Base-by-base conservation (phyloP, 345 rosid genomes). In the Boechera retrofracta region DNA sequence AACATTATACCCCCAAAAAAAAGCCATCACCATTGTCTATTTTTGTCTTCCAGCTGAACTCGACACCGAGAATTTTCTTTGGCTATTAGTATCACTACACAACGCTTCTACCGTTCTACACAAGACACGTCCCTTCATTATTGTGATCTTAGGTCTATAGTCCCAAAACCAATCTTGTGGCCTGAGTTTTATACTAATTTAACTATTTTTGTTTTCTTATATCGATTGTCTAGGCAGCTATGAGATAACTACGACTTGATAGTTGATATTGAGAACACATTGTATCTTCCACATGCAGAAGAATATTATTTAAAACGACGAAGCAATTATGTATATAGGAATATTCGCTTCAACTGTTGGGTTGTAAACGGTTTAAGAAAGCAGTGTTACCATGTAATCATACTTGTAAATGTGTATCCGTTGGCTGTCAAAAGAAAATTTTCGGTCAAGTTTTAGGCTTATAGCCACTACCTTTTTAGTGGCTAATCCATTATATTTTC, bases 11-110 rank as follows among this genome's bases (percentile, higher is more conserved):
- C 11, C 13, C 39, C 39, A 35, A 35, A 35, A 11, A 41, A 41
- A 41, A 41, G 45, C 12, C 45, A 10, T 10, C 15, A 42, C 47
- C 47, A 42, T 11, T 42, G 47, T 49, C 59, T 53, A 3, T 68
- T 68, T 67, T 68, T 71, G 58, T 71, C 59, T 38, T 59, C 11
- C 59, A 35, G 48, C 59, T 31, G 58, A 39, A 51, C 10, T 10
- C 36, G 21, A 52, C 56, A 7, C 10, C 2, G 44, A 33, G 45
- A 47, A 61, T 3, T 47, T 48, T 71, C 42, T 45, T 33, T 16
- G 24, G 36, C 24, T 31, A 13, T 31, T 26, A 41, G 62, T 56
- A 41, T 56, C 31, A 55, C 42, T 45, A 62, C 41, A 73, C 62
- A 41, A 63, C 26, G 51, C 75, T 13, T 72, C 57, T 44, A 58